These are phyloP conservation scores for Jamesozyma piceae DNA, from an alignment of 805 yeast genomes.

Conservation along the genomic window DNA sequence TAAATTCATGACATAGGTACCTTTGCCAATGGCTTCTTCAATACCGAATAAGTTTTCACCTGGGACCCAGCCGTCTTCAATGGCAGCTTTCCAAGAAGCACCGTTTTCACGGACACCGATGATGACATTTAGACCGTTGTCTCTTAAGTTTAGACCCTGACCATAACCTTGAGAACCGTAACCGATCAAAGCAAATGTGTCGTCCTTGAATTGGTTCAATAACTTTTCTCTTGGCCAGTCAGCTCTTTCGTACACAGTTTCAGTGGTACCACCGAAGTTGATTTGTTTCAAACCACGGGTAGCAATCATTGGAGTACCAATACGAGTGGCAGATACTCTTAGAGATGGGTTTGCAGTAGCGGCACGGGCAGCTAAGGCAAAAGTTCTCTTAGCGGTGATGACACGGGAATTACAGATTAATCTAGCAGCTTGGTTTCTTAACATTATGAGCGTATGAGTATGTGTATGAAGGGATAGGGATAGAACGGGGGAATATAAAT, in stretches of 20 bases:
- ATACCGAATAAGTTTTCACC: conserved; percentile 96
- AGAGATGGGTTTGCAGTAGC: conserved; percentile 35
- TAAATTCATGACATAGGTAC: conserved; percentile 95
- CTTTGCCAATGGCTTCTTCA: conserved; percentile 82
- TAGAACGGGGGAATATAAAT: background rate
- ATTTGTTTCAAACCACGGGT: conserved; percentile 91
- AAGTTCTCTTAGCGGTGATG: conserved; percentile 55
- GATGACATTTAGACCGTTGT: conserved; percentile 95
- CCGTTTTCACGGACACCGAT: conserved; percentile 98
- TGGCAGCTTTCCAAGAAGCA: conserved; percentile 99
- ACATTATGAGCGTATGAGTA: conserved; percentile 16
- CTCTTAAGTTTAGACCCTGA: conserved; percentile 98
- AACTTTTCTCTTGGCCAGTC: conserved; percentile 99
- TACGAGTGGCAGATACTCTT: conserved; percentile 22
- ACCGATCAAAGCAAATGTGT: conserved; percentile 94
- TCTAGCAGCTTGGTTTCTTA: conserved; percentile 39
- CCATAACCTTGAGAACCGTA: conserved; percentile 99
- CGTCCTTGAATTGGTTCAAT: conserved; percentile 92
- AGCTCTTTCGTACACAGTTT: conserved; percentile 94
- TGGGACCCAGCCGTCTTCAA: conserved; percentile 99
- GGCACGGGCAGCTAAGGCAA: conserved; percentile 40
- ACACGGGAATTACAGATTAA: conserved; percentile 33
- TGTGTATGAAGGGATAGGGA: too few species aligned
- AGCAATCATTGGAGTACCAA: conserved; percentile 41
- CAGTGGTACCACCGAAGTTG: conserved; percentile 93